Evolutionary conservation across 176 grass and related monocot species (phyloP), one percentile per base, ranked within the genome.

Genomic region (Musa acuminata): DNA sequence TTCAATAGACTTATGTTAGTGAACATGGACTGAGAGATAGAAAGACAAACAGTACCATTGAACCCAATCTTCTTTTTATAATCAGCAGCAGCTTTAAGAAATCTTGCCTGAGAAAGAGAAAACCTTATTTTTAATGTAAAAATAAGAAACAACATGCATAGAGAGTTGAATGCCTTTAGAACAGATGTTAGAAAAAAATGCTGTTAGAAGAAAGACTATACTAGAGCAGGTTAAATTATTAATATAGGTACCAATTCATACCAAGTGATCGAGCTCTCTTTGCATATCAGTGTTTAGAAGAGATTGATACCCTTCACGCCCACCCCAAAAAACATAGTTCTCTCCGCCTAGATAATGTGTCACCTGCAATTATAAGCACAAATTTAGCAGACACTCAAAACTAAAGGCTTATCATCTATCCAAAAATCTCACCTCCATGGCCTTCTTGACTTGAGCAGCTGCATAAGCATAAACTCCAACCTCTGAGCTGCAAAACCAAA

Each of bases 281-380:
- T 99, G 84, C 90, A 94, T 99, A 76, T 94, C 88, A 5, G 95
- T 99, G 62, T 99, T 99, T 58, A 94, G 77, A 86, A 99, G 90
- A 81, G 95, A 89, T 77, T 94, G 95, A 71, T 99, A 99, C 43
- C 90, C 90, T 78, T 99, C 95, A 76, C 90, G 85, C 29, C 95
- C 95, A 78, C 90, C 95, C 94, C 95, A 98, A 50, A 94, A 99
- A 62, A 99, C 88, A 77, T 98, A 94, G 77, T 99, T 99, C 87
- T 99, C 95, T 64, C 90, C 95, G 14, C 95, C 90, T 51, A 94
- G 82, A 69, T 93, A 98, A 80, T 98, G 88, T 65, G 95, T 98
- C 49, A 91, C 88, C 90, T 94, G 69, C 27, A 27, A 87, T 73
- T 60, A 52, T 24, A 77, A 79, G 55, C 17, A 19, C 10, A 22